phyloP scores from a whole-genome alignment of 225 moss, liverwort and hornwort genomes.

The Antitrichia curtipendula region DNA sequence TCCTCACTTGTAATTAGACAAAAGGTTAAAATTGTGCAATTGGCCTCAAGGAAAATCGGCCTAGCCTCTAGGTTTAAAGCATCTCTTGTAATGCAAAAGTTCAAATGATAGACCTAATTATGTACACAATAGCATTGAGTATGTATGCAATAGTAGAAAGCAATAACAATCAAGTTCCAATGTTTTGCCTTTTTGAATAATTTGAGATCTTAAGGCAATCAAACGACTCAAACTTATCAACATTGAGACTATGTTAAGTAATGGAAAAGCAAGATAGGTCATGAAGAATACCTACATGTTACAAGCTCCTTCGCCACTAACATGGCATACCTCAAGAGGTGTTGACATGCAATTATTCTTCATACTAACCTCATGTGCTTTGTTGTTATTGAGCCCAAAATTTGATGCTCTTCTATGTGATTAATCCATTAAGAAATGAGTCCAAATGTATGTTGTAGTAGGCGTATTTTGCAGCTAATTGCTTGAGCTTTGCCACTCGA shows the following conservation, averaged over 20 bases:
- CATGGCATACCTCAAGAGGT: rapidly evolving
- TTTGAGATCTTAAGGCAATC: background rate
- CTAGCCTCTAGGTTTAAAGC: no score
- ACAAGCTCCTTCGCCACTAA: rapidly evolving
- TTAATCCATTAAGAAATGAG: background rate
- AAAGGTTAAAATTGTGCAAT: no score
- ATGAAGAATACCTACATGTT: background rate
- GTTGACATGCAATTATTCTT: background rate
- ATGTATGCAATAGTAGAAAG: background rate
- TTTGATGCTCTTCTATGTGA: background rate
- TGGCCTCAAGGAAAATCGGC: no score
- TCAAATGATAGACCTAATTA: background rate
- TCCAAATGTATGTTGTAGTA: background rate
- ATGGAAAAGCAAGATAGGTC: background rate
- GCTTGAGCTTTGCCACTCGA: background rate
- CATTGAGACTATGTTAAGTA: background rate
- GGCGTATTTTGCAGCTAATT: background rate
- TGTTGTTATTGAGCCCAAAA: background rate
- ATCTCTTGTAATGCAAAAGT: background rate
- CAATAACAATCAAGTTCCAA: rapidly evolving
- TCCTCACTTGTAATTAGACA: no score
- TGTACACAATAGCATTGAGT: background rate
- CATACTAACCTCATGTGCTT: background rate
- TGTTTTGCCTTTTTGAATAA: background rate
- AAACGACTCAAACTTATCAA: background rate